Percentiles rank a stretch among this genome's conserved stretches.
Conservation (phyloP, 2,329 filamentous ascomycete genomes). For the Monosporascus sp. region DNA sequence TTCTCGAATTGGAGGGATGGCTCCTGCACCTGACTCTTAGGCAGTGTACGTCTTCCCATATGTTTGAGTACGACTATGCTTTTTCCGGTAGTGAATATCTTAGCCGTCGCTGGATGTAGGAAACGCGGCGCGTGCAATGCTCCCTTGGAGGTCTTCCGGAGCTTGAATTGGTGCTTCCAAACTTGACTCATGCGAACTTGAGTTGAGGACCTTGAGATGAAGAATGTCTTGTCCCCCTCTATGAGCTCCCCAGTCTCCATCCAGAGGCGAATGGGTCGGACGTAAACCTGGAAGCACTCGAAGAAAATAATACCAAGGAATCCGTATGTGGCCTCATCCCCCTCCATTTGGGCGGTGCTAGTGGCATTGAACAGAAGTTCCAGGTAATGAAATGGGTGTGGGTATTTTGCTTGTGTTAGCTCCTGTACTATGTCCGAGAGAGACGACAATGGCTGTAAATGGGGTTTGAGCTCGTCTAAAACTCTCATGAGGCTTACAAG, state of each 20-base stretch:
- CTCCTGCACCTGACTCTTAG: conserved; percentile 30
- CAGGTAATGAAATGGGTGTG: conserved; percentile 65
- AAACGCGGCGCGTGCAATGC: conserved; percentile 68
- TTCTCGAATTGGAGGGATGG: conserved; percentile 51
- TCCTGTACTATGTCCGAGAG: conserved; percentile 59
- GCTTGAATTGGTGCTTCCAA: conserved; percentile 70
- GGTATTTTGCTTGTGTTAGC: conserved; percentile 43
- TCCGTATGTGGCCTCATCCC: conserved; percentile 55
- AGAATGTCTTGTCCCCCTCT: conserved; percentile 65
- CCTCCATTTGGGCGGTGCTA: conserved; percentile 64
- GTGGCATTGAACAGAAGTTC: conserved; percentile 72
- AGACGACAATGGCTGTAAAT: conserved; percentile 50
- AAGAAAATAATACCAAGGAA: conserved; percentile 69
- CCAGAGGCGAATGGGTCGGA: conserved; percentile 76
- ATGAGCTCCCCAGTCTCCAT: conserved; percentile 73
- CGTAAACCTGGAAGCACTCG: conserved; percentile 75
- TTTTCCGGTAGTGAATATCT: conserved; percentile 84
- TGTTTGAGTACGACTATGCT: conserved; percentile 79
- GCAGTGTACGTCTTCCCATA: conserved; percentile 49
- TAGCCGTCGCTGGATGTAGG: conserved; percentile 60
- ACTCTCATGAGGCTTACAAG: conserved; percentile 64
- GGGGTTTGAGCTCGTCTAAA: conserved; percentile 49
- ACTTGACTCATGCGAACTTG: conserved; percentile 57
- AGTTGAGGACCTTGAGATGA: conserved; percentile 57
- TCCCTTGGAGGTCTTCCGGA: conserved; percentile 57